These are phyloP conservation scores for Fraxinus anomala DNA, from an alignment of 257 asterid genomes.

Conservation along the genomic window DNA sequence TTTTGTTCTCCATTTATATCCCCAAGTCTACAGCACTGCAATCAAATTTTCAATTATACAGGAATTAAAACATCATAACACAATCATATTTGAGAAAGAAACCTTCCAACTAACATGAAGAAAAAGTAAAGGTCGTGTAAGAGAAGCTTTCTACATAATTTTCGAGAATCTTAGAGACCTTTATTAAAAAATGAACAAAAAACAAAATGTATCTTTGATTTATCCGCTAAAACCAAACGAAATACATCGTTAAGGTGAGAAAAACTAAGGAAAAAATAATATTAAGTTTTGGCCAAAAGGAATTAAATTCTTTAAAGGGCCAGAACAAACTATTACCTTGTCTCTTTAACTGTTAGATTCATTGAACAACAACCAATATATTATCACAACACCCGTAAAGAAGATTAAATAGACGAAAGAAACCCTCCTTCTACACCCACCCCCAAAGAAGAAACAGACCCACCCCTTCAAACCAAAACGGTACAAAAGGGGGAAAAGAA, in stretches of 20 bases:
- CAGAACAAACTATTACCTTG: background rate
- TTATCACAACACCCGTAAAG: background rate
- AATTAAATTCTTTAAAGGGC: background rate
- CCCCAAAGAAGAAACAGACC: background rate
- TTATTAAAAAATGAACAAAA: background rate
- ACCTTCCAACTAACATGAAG: background rate
- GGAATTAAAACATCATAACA: background rate
- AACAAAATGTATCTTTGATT: background rate
- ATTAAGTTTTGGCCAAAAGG: background rate
- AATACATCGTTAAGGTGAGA: too few species aligned
- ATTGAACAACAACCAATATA: background rate
- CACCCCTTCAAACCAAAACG: background rate
- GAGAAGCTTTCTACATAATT: background rate
- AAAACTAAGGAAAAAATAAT: background rate
- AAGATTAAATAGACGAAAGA: background rate
- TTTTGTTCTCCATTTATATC: slow-evolving; percentile 35
- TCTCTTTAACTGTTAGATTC: background rate
- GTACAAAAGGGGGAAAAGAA: background rate
- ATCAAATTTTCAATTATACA: background rate
- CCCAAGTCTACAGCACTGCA: slow-evolving; percentile 9
- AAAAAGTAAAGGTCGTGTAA: background rate
- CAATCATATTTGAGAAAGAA: background rate
- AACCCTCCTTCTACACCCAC: background rate
- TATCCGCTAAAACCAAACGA: too few species aligned
- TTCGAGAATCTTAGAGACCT: background rate